These are phyloP conservation scores for Hortaea sp. DNA, from an alignment of 2,329 filamentous ascomycete species.

Conservation along the genomic window DNA sequence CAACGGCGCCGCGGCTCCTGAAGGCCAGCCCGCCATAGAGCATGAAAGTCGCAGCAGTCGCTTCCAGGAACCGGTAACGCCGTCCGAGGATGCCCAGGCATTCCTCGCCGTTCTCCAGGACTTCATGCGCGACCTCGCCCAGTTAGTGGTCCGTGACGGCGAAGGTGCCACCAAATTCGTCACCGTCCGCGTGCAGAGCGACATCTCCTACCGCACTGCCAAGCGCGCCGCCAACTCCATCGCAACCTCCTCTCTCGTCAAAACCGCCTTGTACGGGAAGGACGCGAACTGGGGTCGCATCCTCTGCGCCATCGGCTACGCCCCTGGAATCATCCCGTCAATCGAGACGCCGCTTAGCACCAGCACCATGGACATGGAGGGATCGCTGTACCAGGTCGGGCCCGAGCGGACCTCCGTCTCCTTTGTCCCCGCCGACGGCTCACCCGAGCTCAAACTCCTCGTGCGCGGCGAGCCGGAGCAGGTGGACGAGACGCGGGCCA, in stretches of 20 bases:
- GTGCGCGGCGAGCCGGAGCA: slow-evolving; percentile 70
- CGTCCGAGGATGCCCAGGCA: slow-evolving; percentile 45
- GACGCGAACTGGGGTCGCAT: slow-evolving; percentile 99
- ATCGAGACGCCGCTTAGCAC: slow-evolving; percentile 10
- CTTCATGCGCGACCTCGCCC: slow-evolving; percentile 75
- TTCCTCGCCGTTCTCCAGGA: slow-evolving; percentile 62
- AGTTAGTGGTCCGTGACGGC: slow-evolving; percentile 89
- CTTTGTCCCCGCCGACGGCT: slow-evolving; percentile 70
- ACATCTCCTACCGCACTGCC: slow-evolving; percentile 36
- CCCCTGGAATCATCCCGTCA: slow-evolving; percentile 43
- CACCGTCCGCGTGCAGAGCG: slow-evolving; percentile 62
- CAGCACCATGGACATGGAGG: background rate
- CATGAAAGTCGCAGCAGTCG: background rate
- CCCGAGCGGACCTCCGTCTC: slow-evolving; percentile 67
- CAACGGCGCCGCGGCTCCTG: slow-evolving; percentile 65
- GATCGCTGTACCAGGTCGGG: slow-evolving; percentile 43
- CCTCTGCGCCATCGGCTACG: slow-evolving; percentile 84
- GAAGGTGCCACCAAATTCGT: slow-evolving; percentile 98
- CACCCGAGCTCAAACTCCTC: slow-evolving; percentile 62
- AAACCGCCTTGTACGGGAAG: slow-evolving; percentile 92
- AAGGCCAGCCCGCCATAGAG: slow-evolving; percentile 1
- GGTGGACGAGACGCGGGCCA: slow-evolving; percentile 67
- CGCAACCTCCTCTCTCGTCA: slow-evolving; percentile 84
- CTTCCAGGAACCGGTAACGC: background rate
- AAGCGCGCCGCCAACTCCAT: slow-evolving; percentile 78